A percentile compares a stretch with the other conserved stretches of the same genome.
phyloP scores from a whole-genome alignment of 148 eudicot species.

The Cornus florida region DNA sequence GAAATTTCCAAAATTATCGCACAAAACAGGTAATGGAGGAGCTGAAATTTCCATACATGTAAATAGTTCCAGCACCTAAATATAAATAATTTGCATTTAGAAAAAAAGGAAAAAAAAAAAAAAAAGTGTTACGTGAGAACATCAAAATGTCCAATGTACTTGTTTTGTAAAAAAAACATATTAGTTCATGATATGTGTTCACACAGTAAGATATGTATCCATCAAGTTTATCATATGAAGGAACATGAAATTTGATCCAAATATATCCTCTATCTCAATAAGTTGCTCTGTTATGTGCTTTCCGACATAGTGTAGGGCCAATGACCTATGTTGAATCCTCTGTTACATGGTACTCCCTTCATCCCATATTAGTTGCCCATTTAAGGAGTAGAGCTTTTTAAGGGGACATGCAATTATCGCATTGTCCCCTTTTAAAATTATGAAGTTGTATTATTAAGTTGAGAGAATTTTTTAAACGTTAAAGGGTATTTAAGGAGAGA shows the following conservation, averaged over 20 bases:
- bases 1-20: neutral
- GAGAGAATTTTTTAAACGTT: too few species aligned
- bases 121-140: neutral
- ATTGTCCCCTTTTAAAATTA: too few species aligned
- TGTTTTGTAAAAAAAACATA: neutral
- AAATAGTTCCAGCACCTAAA: neutral
- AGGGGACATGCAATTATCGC: too few species aligned
- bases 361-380: too few species aligned
- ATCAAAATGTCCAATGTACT: neutral
- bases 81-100: neutral
- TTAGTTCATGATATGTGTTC: neutral
- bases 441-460: too few species aligned
- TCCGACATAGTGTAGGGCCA: neutral
- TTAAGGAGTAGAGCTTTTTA: too few species aligned
- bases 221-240: neutral
- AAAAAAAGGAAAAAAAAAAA: too few species aligned
- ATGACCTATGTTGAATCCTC: neutral
- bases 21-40: neutral
- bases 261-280: neutral
- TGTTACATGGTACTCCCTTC: neutral
- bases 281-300: neutral
- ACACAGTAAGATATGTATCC: neutral
- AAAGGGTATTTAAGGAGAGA: too few species aligned
- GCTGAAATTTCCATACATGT: neutral
- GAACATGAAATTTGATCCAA: neutral